Base-by-base conservation (phyloP, 1,284 basidiomycete species). In the Meira miltonrushii region DNA sequence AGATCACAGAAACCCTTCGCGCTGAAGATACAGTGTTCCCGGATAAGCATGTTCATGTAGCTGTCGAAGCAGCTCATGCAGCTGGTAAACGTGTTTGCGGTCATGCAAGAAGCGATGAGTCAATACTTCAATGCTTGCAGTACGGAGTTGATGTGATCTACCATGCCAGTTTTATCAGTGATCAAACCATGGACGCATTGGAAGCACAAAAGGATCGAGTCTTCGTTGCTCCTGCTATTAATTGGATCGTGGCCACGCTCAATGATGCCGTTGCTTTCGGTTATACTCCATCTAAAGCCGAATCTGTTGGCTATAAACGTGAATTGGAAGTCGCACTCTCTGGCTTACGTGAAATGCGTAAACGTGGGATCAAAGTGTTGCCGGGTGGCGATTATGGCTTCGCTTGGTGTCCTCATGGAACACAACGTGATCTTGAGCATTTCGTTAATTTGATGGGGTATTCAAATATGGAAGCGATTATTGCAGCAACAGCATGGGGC, bases 401-500 rank as follows among this genome's bases (percentile, higher is more conserved):
- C 25, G 79, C 79, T 1, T 79, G 79, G 78, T 77, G 79, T 1
- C 79, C 78, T 0, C 79, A 79, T 46, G 79, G 78, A 62, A 78
- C 79, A 1, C 80, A 80, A 44, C 67, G 71, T 41, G 79, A 80
- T 47, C 77, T 74, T 19, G 79, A 79, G 52, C 69, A 79, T 44
- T 80, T 79, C 49, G 79, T 79, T 58, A 76, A 79, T 19, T 66
- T 79, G 12, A 58, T 80, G 25, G 79, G 61, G 17, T 79, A 66
- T 52, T 71, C 78, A 0, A 78, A 79, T 13, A 78, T 79, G 77
- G 79, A 80, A 55, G 75, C 77, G 2, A 80, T 80, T 43, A 37
- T 80, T 21, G 72, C 79, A 0, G 79, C 75, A 15, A 80, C 79
- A 0, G 76, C 78, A 0, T 54, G 75, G n/a, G 79, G 79, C 10